Base-by-base conservation (phyloP, 2,329 filamentous ascomycete genomes). In the Bipolaris sorokiniana region DNA sequence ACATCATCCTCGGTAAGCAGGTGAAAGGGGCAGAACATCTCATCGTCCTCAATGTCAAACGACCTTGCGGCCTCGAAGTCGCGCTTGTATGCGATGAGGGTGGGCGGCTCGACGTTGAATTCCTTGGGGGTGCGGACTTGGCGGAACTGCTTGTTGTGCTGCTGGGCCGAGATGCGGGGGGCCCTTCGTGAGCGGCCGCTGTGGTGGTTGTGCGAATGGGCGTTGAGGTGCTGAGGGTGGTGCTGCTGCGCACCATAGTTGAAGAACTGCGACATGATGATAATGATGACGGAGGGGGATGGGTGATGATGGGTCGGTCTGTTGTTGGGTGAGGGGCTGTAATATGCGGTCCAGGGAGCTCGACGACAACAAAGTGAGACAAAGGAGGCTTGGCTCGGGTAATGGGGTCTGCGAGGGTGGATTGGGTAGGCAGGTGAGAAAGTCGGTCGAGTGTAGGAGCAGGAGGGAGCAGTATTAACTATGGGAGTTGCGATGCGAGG, bases 1-100 rank as follows among this genome's bases (percentile, higher is more conserved):
- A 97, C 92, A 87, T 97, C 92, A 79, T 86, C 92, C 80, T 97
- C 93, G 34, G 92, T 96, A 81, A 98, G 83, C 68, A 98, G 85
- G 76, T 89, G 88, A 62, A 82, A 82, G 1, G 94, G 94, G 80
- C 93, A 97, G 79, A 98, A 98, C 78, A 97, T 90, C 80, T 97
- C 85, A 76, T 98, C 94, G 76, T 98, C 94, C 73, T 97, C 94
- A 61, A 98, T 84, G 69, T 98, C 94, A 73, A 98, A 98, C 9
- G 93, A 97, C 58, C 92, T 88, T 58, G 91, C 92, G 63, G 92
- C 90, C 80, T 98, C 93, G 68, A 96, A 96, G 73, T 92, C 89
- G 66, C 87, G 87, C 68, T 94, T 90, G 81, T 96, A 97, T 62
- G 88, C 87, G 59, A 85, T 84, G 58, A 96, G 82, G 48, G 88